Evolutionary conservation across 1,284 basidiomycete species (phyloP).

Genomic region (Athelia psychrophila): DNA sequence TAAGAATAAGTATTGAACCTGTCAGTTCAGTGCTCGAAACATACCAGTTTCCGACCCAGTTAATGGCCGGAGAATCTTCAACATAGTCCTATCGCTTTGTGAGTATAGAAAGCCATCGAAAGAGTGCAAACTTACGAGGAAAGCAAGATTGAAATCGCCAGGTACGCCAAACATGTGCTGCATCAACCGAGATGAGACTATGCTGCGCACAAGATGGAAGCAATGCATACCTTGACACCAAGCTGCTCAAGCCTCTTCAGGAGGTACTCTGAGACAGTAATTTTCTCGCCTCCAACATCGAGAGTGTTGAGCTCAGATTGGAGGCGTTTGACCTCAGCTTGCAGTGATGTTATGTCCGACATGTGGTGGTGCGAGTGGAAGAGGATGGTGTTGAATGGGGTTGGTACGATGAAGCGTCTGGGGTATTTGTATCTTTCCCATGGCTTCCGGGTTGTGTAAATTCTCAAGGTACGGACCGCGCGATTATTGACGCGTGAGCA

Average conservation of each 20-base stretch:
- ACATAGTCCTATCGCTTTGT: conserved; percentile 59
- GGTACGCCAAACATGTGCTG: conserved; percentile 85
- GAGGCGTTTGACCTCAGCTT: conserved; percentile 53
- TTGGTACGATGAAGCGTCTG: background rate
- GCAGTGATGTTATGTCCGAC: conserved; percentile 31
- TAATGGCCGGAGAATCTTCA: conserved; percentile 75
- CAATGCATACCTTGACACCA: conserved; percentile 54
- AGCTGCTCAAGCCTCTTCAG: conserved; percentile 69
- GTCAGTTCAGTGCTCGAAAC: background rate
- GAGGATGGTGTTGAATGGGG: background rate
- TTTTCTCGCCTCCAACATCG: conserved; percentile 38
- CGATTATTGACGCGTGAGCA: background rate
- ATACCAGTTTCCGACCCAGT: conserved; percentile 91
- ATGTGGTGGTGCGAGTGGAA: background rate
- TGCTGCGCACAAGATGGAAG: background rate
- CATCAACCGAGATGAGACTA: conserved; percentile 1
- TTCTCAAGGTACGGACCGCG: background rate
- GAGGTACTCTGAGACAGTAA: conserved; percentile 69
- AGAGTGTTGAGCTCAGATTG: conserved; percentile 48
- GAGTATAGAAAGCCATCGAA: background rate
- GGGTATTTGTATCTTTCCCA: background rate
- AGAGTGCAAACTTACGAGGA: conserved; percentile 44
- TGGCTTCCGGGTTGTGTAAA: background rate
- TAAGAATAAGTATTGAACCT: background rate
- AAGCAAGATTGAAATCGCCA: conserved; percentile 91